Evolutionary conservation across 139 green algal species (phyloP).

Genomic region (Chlorella sp.): DNA sequence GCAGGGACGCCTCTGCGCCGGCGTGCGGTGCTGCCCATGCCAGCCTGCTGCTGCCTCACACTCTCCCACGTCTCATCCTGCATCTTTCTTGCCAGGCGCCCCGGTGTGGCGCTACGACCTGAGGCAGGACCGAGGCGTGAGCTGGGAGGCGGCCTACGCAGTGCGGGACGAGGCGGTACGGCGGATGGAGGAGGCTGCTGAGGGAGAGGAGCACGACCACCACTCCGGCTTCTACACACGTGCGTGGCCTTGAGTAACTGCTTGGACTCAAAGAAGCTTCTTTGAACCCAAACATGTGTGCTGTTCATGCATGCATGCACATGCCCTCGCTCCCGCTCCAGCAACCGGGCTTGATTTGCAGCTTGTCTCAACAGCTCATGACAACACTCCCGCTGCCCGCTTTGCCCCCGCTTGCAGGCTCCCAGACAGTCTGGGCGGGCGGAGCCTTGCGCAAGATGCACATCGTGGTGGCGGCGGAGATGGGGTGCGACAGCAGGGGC

Average conservation of each 20-base stretch:
- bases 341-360: too few species aligned
- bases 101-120: background rate
- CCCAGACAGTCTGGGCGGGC: background rate
- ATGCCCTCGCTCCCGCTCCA: background rate
- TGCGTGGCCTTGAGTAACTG: background rate
- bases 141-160: background rate
- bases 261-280: too few species aligned
- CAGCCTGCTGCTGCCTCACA: too few species aligned
- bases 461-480: slow-evolving; percentile 2
- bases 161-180: slow-evolving; percentile 1
- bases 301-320: too few species aligned
- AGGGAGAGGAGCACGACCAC: background rate
- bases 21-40: too few species aligned
- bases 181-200: background rate
- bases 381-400: background rate
- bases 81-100: background rate
- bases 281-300: too few species aligned
- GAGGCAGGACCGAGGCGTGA: background rate
- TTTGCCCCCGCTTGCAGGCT: background rate
- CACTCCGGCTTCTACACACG: background rate
- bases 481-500: background rate
- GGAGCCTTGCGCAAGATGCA: background rate
- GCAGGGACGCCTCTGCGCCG: too few species aligned
- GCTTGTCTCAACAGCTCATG: too few species aligned
- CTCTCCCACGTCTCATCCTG: too few species aligned